Conservation (phyloP, 2,329 filamentous ascomycete species). For the Fusarium falciforme region DNA sequence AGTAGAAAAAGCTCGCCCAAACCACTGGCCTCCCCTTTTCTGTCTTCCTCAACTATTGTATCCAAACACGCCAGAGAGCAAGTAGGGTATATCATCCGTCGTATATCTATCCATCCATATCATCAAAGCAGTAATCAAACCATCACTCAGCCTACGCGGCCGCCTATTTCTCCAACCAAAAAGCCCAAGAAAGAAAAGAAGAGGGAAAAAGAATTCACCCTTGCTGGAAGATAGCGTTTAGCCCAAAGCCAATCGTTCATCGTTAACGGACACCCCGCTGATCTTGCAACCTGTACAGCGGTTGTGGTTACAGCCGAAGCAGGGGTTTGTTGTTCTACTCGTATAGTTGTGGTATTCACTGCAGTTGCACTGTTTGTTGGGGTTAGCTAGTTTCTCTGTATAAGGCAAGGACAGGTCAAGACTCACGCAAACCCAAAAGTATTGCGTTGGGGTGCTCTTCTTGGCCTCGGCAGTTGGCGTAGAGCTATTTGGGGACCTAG, state of each 20-base stretch:
- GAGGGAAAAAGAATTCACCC: background rate
- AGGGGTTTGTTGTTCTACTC: background rate
- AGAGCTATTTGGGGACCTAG: conserved; percentile 1
- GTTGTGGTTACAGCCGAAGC: conserved; percentile 19
- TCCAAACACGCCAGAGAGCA: background rate
- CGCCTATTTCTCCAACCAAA: background rate
- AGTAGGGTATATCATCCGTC: conserved; percentile 19
- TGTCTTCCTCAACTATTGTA: background rate
- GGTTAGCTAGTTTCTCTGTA: conserved; percentile 10
- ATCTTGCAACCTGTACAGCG: conserved; percentile 15
- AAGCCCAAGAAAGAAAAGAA: background rate
- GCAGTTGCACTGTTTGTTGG: conserved; percentile 37
- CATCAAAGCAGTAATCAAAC: background rate
- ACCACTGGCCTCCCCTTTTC: background rate
- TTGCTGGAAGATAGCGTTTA: background rate
- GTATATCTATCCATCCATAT: background rate
- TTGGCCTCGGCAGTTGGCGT: background rate
- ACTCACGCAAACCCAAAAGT: conserved; percentile 50
- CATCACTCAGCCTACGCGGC: background rate
- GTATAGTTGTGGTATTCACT: conserved; percentile 5
- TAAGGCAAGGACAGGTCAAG: background rate
- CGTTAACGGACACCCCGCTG: background rate
- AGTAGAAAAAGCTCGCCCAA: background rate
- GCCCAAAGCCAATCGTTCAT: background rate
- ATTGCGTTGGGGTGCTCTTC: conserved; percentile 19